These are phyloP conservation scores for Piromyces finnis DNA, from an alignment of 192 early-diverging fungal species.

Conservation along the genomic window DNA sequence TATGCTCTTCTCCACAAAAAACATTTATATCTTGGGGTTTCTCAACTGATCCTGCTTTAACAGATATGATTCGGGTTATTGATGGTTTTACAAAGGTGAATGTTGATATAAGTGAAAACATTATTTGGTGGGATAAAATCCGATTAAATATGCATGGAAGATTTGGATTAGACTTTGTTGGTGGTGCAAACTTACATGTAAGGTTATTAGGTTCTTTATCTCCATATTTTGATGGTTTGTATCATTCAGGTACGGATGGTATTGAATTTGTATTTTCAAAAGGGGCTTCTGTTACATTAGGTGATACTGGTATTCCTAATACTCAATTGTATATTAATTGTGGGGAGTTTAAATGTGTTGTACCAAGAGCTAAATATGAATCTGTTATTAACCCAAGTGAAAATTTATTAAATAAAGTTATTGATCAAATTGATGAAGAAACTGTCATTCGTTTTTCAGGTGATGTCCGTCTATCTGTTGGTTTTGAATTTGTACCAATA, in stretches of 20 bases:
- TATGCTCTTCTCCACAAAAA: neutral
- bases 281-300: neutral
- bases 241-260: neutral
- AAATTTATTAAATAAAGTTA: neutral
- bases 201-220: neutral
- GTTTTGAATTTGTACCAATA: neutral
- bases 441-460: neutral
- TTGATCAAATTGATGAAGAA: neutral
- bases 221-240: neutral
- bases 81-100: neutral
- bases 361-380: neutral
- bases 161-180: neutral
- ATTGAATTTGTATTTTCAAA: neutral
- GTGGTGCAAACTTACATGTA: neutral
- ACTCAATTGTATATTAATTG: neutral
- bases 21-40: neutral
- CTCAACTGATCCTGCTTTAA: neutral
- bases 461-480: neutral
- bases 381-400: neutral
- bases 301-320: neutral
- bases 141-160: neutral
- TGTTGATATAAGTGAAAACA: neutral
- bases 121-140: neutral
- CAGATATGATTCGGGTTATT: neutral
- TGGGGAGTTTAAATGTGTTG: neutral